Percentiles rank a stretch among this genome's conserved stretches.
phyloP scores from a whole-genome alignment of 495 filamentous ascomycete species.

The Penicillium goetzii region DNA sequence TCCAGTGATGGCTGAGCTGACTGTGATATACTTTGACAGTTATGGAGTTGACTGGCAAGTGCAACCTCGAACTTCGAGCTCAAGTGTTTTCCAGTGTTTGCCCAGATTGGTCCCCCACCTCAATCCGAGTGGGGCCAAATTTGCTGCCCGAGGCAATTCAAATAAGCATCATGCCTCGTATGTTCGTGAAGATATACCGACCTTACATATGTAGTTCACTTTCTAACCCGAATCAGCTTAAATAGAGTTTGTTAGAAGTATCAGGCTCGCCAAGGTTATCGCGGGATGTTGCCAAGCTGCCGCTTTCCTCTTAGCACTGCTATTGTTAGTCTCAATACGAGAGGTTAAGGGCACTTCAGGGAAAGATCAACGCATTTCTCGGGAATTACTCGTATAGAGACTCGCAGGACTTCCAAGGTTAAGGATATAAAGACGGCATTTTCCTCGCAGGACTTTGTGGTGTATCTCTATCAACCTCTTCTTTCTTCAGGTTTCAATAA shows the following conservation, averaged over 20 bases:
- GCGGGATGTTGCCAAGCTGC: constrained; percentile 1
- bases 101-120: not conserved
- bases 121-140: not conserved
- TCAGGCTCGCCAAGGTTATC: not conserved
- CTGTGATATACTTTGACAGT: not conserved
- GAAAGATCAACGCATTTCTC: constrained; percentile 5
- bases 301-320: not conserved
- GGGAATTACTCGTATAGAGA: not conserved
- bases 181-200: not conserved
- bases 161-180: not conserved
- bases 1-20: too few species aligned
- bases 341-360: not conserved
- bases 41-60: too few species aligned
- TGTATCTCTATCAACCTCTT: not conserved
- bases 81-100: too few species aligned
- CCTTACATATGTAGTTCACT: too few species aligned
- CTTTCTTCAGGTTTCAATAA: not conserved
- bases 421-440: not conserved
- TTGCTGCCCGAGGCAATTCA: not conserved
- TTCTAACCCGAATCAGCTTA: not conserved
- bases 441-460: not conserved
- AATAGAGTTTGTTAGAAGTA: not conserved
- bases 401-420: not conserved
- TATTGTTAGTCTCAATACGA: constrained; percentile 18
- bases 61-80: too few species aligned